Evolutionary conservation across 495 filamentous ascomycete genomes (phyloP).

Genomic region (Penicillium malachiteum): DNA sequence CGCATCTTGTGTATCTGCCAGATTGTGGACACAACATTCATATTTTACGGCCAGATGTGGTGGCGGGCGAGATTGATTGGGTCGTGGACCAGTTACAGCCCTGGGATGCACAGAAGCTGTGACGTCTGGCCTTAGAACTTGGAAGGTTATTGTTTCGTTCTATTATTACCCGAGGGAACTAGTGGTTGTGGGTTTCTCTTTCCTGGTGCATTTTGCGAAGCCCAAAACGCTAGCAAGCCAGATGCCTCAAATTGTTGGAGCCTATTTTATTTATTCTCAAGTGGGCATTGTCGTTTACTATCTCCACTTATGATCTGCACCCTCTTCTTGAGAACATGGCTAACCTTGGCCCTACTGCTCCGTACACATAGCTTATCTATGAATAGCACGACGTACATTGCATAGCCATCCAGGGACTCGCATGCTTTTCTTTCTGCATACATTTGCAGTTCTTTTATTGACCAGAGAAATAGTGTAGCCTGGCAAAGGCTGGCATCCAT

Average conservation of each 20-base stretch:
- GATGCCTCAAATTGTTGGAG: conserved; percentile 1
- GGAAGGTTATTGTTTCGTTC: neutral
- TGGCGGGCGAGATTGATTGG: conserved; percentile 48
- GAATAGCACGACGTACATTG: neutral
- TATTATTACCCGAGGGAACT: neutral
- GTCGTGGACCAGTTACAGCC: conserved; percentile 32
- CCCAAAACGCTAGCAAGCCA: neutral
- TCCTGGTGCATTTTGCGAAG: neutral
- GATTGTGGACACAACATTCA: conserved; percentile 54
- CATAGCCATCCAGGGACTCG: conserved; percentile 11
- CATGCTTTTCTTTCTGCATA: conserved; percentile 1
- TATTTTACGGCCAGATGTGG: conserved; percentile 44
- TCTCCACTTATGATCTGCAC: conserved; percentile 5
- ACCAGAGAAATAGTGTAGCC: neutral
- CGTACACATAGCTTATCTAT: neutral
- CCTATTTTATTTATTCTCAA: neutral
- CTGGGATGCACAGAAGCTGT: neutral
- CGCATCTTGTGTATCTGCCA: conserved; percentile 36
- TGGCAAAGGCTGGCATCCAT: neutral
- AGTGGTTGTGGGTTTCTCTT: neutral
- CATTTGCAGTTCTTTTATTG: neutral
- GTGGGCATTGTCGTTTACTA: neutral
- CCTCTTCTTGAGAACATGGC: neutral
- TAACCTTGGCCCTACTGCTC: neutral
- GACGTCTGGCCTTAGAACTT: neutral